These are phyloP conservation scores for Leptographium procerum DNA, from an alignment of 2,329 filamentous ascomycete species.

Conservation along the genomic window DNA sequence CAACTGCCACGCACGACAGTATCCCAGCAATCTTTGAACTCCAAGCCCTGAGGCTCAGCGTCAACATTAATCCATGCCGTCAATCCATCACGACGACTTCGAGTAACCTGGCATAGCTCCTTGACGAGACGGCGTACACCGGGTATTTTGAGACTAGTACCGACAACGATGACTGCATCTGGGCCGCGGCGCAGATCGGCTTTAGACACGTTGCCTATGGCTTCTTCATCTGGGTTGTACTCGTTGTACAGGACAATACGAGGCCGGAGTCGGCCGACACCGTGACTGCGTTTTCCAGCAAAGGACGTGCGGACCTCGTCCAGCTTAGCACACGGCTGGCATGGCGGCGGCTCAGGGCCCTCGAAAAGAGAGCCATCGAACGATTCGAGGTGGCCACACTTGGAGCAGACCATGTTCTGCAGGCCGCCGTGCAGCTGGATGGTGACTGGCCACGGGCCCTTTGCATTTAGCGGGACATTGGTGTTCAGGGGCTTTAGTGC, in stretches of 20 bases:
- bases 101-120: constrained; percentile 81
- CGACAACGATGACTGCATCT: constrained; percentile 88
- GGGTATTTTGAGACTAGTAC: constrained; percentile 90
- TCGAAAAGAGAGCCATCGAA: constrained; percentile 74
- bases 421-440: constrained; percentile 90
- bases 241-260: constrained; percentile 97
- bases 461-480: constrained; percentile 65
- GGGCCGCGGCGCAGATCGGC: constrained; percentile 77
- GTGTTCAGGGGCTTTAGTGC: constrained; percentile 70
- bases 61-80: constrained; percentile 94
- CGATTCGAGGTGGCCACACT: constrained; percentile 66
- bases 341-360: constrained; percentile 73
- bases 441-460: constrained; percentile 86
- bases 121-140: constrained; percentile 82
- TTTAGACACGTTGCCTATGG: constrained; percentile 81
- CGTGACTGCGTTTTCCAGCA: constrained; percentile 83
- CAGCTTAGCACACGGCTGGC: constrained; percentile 58
- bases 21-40: constrained; percentile 91
- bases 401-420: constrained; percentile 93
- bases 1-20: constrained; percentile 77
- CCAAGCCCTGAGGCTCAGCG: constrained; percentile 65
- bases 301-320: constrained; percentile 65
- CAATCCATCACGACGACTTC: constrained; percentile 69
- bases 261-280: constrained; percentile 78
- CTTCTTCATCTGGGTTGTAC: constrained; percentile 89